These are phyloP conservation scores for Clarkia xantiana DNA, from an alignment of 345 rosid species.

Conservation along the genomic window DNA sequence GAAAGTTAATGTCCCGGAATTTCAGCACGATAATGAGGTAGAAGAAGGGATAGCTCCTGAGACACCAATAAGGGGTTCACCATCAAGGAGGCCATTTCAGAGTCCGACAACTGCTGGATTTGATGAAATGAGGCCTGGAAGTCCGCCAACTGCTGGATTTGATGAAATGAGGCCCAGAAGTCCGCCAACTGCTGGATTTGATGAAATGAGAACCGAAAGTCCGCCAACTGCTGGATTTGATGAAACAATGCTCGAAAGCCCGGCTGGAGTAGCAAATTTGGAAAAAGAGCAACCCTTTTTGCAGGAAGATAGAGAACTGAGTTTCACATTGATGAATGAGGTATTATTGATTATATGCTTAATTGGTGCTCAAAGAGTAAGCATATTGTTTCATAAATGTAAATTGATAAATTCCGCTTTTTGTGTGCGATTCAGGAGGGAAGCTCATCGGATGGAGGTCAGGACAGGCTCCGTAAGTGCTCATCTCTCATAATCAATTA, in stretches of 20 bases:
- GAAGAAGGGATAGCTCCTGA: conserved; percentile 46
- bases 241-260: conserved; percentile 10
- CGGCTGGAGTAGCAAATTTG: conserved; percentile 8
- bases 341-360: conserved; percentile 13
- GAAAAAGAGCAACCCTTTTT: conserved; percentile 10
- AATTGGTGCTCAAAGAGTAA: too few species aligned
- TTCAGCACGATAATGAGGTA: conserved; percentile 13
- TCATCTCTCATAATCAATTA: neutral
- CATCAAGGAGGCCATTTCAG: conserved; percentile 23
- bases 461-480: conserved; percentile 22
- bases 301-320: conserved; percentile 22
- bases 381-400: too few species aligned
- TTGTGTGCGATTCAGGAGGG: conserved; percentile 19
- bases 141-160: conserved; percentile 13
- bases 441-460: conserved; percentile 14
- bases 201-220: conserved; percentile 13
- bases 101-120: conserved; percentile 14
- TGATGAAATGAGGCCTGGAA: conserved; percentile 13
- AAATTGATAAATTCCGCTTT: neutral
- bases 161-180: conserved; percentile 15
- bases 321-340: conserved; percentile 24
- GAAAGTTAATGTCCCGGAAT: conserved; percentile 5
- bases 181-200: conserved; percentile 13
- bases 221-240: conserved; percentile 14
- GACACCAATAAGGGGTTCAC: conserved; percentile 36